Evolutionary conservation across 257 asterid species (phyloP).

Genomic region (Solanum sitiens): DNA sequence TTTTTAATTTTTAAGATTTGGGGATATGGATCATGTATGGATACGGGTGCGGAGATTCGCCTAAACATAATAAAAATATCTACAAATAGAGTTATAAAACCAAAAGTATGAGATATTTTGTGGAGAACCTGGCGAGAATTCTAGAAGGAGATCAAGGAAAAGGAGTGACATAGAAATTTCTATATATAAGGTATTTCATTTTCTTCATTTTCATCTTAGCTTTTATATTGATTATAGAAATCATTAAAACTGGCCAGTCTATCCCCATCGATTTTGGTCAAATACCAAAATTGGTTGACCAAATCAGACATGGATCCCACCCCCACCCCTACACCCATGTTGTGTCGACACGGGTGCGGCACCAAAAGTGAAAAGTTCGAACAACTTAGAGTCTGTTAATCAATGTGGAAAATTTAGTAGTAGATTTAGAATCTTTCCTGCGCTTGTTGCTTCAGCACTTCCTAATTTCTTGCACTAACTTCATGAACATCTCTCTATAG

Average conservation of each 20-base stretch:
- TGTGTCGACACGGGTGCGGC: background rate
- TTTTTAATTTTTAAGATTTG: no score
- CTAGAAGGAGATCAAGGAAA: background rate
- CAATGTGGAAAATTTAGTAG: background rate
- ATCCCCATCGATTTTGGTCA: background rate
- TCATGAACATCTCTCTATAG: background rate
- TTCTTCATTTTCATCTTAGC: background rate
- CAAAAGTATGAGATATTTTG: background rate
- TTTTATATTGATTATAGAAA: no score
- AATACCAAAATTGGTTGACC: background rate
- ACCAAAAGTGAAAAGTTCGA: background rate
- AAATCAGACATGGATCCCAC: no score
- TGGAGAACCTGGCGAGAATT: background rate
- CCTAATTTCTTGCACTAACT: background rate
- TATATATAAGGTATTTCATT: background rate
- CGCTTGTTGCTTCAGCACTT: background rate
- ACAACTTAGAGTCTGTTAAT: background rate
- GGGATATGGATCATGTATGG: background rate
- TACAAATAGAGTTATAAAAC: background rate
- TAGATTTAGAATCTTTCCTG: background rate
- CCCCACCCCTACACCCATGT: background rate
- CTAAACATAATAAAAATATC: background rate
- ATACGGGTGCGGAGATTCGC: background rate
- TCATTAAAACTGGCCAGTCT: background rate
- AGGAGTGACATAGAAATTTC: background rate